These are phyloP conservation scores for Lepidopterella palustris DNA, from an alignment of 495 filamentous ascomycete species.

Conservation along the genomic window DNA sequence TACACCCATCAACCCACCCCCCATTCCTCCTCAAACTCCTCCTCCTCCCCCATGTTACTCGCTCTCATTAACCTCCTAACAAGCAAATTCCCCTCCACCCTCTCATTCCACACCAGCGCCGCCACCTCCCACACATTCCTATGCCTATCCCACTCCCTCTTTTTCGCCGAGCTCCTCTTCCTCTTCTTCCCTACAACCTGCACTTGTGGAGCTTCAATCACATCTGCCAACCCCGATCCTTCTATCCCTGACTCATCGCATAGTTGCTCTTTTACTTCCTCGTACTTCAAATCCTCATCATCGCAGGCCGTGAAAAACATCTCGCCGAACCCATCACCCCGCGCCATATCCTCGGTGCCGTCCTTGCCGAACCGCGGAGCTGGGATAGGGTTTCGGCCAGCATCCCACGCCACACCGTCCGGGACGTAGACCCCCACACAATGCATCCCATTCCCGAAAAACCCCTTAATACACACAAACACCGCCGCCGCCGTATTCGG, in stretches of 20 bases:
- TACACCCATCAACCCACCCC: neutral
- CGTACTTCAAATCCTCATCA: neutral
- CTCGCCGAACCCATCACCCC: neutral
- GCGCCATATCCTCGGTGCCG: neutral
- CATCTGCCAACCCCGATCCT: neutral
- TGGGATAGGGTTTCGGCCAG: too few species aligned
- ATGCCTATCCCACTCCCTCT: too few species aligned
- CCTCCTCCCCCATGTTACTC: constrained; percentile 37
- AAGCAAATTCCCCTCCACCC: neutral
- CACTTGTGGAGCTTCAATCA: neutral
- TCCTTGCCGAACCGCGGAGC: neutral
- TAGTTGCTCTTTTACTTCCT: neutral
- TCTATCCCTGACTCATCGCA: neutral
- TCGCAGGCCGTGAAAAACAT: neutral
- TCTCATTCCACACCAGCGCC: neutral
- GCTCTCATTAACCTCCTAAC: neutral
- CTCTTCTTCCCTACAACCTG: neutral
- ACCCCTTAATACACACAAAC: too few species aligned
- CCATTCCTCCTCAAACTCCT: constrained; percentile 33
- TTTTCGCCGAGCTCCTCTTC: neutral
- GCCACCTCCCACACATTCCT: too few species aligned
- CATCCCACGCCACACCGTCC: neutral
- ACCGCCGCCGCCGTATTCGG: too few species aligned
- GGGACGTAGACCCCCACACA: neutral
- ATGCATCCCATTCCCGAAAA: too few species aligned